These are phyloP conservation scores for Lactifluus piperatus DNA, from an alignment of 768 basidiomycete species.

Conservation along the genomic window DNA sequence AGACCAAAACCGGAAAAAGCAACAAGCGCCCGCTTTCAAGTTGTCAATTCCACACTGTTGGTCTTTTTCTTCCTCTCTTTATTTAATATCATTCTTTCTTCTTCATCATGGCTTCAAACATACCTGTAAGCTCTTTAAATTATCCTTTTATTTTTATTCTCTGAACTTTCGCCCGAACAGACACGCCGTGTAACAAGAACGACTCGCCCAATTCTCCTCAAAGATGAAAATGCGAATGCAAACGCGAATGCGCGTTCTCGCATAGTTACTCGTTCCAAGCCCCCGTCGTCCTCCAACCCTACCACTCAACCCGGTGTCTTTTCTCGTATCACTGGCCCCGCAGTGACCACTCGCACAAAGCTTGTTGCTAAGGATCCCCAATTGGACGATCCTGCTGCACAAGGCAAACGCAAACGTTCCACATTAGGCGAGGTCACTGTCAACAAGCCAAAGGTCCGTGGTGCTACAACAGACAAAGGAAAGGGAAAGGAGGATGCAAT, in stretches of 20 bases:
- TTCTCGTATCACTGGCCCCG: slow-evolving; percentile 36
- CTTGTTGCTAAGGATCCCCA: slow-evolving; percentile 32
- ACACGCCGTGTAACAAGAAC: slow-evolving; percentile 56
- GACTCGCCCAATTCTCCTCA: slow-evolving; percentile 42
- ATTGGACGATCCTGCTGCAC: slow-evolving; percentile 38
- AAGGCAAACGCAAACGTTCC: slow-evolving; percentile 67
- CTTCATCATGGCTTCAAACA: slow-evolving; percentile 33
- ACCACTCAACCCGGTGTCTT: slow-evolving; percentile 29
- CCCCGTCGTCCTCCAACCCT: slow-evolving; percentile 36
- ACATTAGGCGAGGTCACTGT: slow-evolving; percentile 69
- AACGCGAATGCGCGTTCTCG: slow-evolving; percentile 41
- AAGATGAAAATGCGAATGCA: slow-evolving; percentile 62
- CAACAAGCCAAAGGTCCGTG: slow-evolving; percentile 33
- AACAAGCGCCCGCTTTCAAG: neutral
- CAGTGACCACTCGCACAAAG: slow-evolving; percentile 48
- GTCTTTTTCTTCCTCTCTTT: slow-evolving; percentile 8
- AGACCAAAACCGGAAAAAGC: slow-evolving; percentile 17
- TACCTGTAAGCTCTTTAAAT: slow-evolving; percentile 34
- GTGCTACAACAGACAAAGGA: slow-evolving; percentile 37
- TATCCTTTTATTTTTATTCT: neutral
- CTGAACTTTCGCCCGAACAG: slow-evolving; percentile 28
- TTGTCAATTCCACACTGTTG: neutral
- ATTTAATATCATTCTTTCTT: neutral
- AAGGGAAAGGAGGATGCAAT: slow-evolving; percentile 41
- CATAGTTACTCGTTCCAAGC: slow-evolving; percentile 53